Base-by-base conservation (phyloP, 163 green algal genomes). In the Prototheca wickerhamii region DNA sequence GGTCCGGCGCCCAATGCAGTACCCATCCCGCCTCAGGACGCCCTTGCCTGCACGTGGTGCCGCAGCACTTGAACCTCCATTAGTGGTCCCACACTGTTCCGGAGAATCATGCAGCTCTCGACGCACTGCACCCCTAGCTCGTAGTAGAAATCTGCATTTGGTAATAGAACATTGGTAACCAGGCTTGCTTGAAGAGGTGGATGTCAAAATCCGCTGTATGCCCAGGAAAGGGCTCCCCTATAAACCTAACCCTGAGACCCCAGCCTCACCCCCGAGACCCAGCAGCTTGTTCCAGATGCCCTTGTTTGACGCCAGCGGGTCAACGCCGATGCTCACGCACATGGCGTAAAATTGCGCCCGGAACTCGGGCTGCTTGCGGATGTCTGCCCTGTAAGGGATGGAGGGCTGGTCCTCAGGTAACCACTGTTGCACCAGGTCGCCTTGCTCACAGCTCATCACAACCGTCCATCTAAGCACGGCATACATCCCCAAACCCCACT, bases 281-380 rank as follows among this genome's bases (percentile, higher is more conserved):
- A 96, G 73, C 37, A 88, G 68, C 59, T 88, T 73, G 26, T 80
- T 82, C 86, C 86, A 95, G 69, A 87, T 78, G 54, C 86, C 86
- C 81, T 97, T 97, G 75, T 96, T 96, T 12, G 86, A 96, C 5
- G 86, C 86, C 17, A 99, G 79, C 2, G 93, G 93, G 76, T 99
- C 93, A n/a, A 99, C 93, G 3, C 93, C 93, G 25, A 92, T 81
- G 52, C 89, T 88, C 15, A 87, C 87, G 70, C 92, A 98, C 92
- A 99, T 98, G 30, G 72, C 69, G 70, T 98, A 91, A 56, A 92
- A 92, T 50, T 84, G 71, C 17, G 68, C 76, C 29, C 63, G 70
- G 70, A 99, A 97, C n/a, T 74, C 80, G 4, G 93, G 89, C 63
- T 98, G 82, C 5, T 75, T 67, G 0, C 86, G 65, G 30, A 99